Percentiles rank a stretch among this genome's conserved stretches.
These are phyloP conservation scores for Artemisia tridentata DNA, from an alignment of 129 eudicot genomes.

Conservation along the genomic window DNA sequence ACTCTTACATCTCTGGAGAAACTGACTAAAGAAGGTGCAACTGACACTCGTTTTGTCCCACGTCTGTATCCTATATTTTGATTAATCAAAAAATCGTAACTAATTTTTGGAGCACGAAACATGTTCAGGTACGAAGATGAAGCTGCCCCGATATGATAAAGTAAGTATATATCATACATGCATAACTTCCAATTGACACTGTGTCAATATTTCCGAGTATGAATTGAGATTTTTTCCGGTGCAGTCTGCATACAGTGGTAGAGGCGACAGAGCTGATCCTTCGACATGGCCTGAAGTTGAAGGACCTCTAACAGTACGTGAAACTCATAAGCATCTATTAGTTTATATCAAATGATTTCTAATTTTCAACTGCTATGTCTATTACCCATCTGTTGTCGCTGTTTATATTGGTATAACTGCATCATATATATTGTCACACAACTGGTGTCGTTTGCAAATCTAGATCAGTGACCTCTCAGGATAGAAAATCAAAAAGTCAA, in stretches of 20 bases:
- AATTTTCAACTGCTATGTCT: background rate
- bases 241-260: slow-evolving; percentile 21
- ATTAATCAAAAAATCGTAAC: slow-evolving; percentile 12
- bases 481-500: background rate
- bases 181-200: slow-evolving; percentile 1
- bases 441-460: background rate
- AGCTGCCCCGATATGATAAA: slow-evolving; percentile 92
- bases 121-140: slow-evolving; percentile 80
- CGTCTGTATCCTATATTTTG: slow-evolving; percentile 2
- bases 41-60: slow-evolving; percentile 15
- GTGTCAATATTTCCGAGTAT: background rate
- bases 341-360: no score
- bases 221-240: background rate
- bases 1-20: slow-evolving; percentile 67
- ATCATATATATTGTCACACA: background rate
- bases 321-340: slow-evolving; percentile 13
- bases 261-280: slow-evolving; percentile 67
- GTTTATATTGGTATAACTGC: background rate
- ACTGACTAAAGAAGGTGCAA: slow-evolving; percentile 74
- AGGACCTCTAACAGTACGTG: slow-evolving; percentile 81
- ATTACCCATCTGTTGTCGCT: background rate
- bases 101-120: slow-evolving; percentile 15
- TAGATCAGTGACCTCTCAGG: background rate
- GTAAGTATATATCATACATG: slow-evolving; percentile 37
- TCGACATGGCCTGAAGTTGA: slow-evolving; percentile 95